Conservation (phyloP, 2,329 filamentous ascomycete genomes). For the Neospermospora avenae region DNA sequence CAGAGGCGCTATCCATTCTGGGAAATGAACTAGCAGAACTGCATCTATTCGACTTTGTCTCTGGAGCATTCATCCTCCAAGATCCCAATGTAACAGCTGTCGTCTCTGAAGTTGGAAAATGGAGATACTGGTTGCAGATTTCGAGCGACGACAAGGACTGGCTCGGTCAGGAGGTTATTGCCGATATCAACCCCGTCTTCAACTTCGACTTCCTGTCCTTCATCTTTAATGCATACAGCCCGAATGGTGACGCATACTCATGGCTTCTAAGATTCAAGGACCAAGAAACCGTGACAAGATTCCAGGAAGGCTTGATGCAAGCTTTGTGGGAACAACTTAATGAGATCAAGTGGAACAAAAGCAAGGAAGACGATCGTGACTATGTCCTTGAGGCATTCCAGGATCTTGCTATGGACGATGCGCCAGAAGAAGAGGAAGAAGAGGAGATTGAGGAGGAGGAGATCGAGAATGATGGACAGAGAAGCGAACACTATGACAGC, state of each 20-base stretch:
- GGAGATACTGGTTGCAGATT: slow-evolving; percentile 96
- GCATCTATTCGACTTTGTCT: slow-evolving; percentile 88
- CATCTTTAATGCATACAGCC: slow-evolving; percentile 95
- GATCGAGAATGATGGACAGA: slow-evolving; percentile 54
- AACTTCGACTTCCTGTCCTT: slow-evolving; percentile 99
- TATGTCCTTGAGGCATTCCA: slow-evolving; percentile 96
- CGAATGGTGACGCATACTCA: slow-evolving; percentile 86
- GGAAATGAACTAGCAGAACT: slow-evolving; percentile 76
- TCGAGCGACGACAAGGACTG: slow-evolving; percentile 72
- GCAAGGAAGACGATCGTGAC: slow-evolving; percentile 87
- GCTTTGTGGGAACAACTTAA: slow-evolving; percentile 96
- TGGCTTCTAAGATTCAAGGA: slow-evolving; percentile 94
- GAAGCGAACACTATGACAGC: slow-evolving; percentile 70
- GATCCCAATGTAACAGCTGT: slow-evolving; percentile 64
- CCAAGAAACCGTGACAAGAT: slow-evolving; percentile 73
- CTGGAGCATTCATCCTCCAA: slow-evolving; percentile 69
- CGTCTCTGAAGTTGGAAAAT: slow-evolving; percentile 82
- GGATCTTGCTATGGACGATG: slow-evolving; percentile 88
- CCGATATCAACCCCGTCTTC: slow-evolving; percentile 96
- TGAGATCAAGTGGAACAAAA: slow-evolving; percentile 88
- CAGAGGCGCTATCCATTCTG: slow-evolving; percentile 69
- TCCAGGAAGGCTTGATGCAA: slow-evolving; percentile 93
- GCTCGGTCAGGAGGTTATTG: slow-evolving; percentile 80
- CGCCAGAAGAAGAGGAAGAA: slow-evolving; percentile 48
- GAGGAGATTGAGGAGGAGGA: slow-evolving; percentile 55